These are phyloP conservation scores for Scenedesmus sp. DNA, from an alignment of 163 green algal species.

Conservation along the genomic window DNA sequence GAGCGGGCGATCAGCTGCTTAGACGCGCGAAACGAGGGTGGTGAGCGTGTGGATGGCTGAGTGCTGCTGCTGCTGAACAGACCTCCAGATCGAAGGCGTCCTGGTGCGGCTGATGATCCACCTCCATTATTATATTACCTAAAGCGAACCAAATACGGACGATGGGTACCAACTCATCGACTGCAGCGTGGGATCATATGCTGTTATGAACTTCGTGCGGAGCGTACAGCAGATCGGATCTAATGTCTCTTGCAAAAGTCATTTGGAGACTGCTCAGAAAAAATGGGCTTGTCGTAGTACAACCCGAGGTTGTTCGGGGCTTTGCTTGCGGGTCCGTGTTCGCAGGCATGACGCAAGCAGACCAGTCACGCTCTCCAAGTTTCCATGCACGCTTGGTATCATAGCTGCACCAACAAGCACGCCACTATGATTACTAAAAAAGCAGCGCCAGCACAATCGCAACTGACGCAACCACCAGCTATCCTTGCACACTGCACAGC, in stretches of 20 bases:
- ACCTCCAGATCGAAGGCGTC: constrained; percentile 37
- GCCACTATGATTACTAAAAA: not conserved
- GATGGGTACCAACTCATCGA: not conserved
- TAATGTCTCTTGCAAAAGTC: not conserved
- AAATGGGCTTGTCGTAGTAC: not conserved
- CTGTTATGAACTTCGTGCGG: not conserved
- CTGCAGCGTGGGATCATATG: not conserved
- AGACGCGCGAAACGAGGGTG: not conserved
- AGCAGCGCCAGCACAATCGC: not conserved
- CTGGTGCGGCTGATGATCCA: constrained; percentile 23
- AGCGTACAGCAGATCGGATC: not conserved
- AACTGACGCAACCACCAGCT: constrained; percentile 1
- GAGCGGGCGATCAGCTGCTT: not conserved
- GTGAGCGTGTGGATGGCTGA: not conserved
- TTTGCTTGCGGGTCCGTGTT: not conserved
- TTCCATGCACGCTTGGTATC: not conserved
- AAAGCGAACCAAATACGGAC: not conserved
- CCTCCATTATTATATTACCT: not conserved
- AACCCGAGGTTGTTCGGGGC: not conserved
- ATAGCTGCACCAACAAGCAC: not conserved
- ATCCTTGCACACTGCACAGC: constrained; percentile 9
- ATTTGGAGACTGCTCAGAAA: no score
- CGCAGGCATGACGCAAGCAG: constrained; percentile 16
- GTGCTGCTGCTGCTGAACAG: not conserved
- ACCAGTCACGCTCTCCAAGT: not conserved